Evolutionary conservation across 1,284 basidiomycete genomes (phyloP), one percentile per base, ranked within the genome.

Genomic region (Heterobasidion irregulare): DNA sequence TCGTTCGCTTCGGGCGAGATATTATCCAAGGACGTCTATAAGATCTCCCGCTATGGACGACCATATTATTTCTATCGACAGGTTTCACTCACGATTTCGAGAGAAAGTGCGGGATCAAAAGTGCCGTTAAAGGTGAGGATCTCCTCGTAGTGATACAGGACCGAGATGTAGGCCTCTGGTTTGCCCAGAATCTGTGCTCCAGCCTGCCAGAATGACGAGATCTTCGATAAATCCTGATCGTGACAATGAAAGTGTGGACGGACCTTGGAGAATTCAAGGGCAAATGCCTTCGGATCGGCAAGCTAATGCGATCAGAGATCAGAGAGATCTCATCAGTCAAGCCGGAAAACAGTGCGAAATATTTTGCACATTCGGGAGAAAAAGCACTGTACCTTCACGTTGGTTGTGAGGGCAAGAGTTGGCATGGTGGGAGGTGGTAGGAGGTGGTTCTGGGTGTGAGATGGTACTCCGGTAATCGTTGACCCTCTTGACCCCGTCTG

Each of bases 241-340:
- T 8, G 10, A 41, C 48, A 35, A 34, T 32, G 34, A n/a, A 32
- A 15, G 45, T 16, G 56, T 48, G 45, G 9, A 56, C 54, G 41
- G 56, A 80, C 83, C 75, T 80, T 78, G 56, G 83, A 84, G 62
- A 88, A 78, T 58, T 82, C 77, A n/a, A 76, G 68, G 33, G 75
- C 68, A 57, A 86, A 83, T 2, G 70, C 73, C 63, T 77, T 80
- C 45, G 74, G 65, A 59, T 83, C 75, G n/a, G 65, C 57, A 58
- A 82, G 61, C 78, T 79, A 41, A 33, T 47, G 41, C 26, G 51
- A 32, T 16, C 26, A 5, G 26, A 26, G 26, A 26, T 26, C 26
- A 26, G 4, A 26, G 26, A 26, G 26, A 26, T 26, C 26, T 26
- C 26, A 26, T 26, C 26, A 26, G 26, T 26, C 26, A 26, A 26